Base-by-base conservation (phyloP, 352 stramenopile species). In the Elongisporangium undulatum region DNA sequence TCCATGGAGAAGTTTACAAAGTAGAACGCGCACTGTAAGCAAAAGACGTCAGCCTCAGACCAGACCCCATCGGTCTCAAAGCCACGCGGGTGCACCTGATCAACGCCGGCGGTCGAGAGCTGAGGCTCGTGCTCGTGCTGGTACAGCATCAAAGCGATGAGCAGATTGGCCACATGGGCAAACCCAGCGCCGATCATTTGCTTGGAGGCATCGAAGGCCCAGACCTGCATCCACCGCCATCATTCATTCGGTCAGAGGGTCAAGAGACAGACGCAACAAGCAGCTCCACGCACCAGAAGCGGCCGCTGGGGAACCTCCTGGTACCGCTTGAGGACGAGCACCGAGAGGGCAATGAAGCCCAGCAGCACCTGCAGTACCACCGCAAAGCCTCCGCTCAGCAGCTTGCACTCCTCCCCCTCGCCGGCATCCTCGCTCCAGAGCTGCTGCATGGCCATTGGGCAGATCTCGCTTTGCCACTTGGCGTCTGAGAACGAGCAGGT, bases 1-100 rank as follows among this genome's bases (percentile, higher is more conserved):
- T 95, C 87, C 50, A 95, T 71, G 26, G 85, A 89, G 58, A 95
- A 96, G 63, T 96, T 95, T 26, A 96, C 82, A 72, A 95, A 96
- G 59, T 95, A 96, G 51, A 93, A 86, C 2, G 85, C 87, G 56
- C 87, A 96, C 77, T 94, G 34, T 7, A 19, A 49, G 1, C 54
- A 68, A 21, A 23, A 22, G 24, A 51, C 12, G 20, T 50, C 26
- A 66, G 59, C 56, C 29, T 9, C n/a, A 16, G 15, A 21, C 17
- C n/a, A 5, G 22, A 45, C 7, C 12, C 21, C 22, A 55, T 49
- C 21, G 29, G 22, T 9, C 16, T 9, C 23, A 48, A 29, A 50
- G 16, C 39, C 21, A 29, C 2, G 26, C 17, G 10, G 24, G 26
- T n/a, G 22, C 58, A 89, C 79, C 77, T 90, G 80, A 58, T 92